phyloP scores from a whole-genome alignment of 768 basidiomycete genomes.

The Boletus rufocinnamomeus region DNA sequence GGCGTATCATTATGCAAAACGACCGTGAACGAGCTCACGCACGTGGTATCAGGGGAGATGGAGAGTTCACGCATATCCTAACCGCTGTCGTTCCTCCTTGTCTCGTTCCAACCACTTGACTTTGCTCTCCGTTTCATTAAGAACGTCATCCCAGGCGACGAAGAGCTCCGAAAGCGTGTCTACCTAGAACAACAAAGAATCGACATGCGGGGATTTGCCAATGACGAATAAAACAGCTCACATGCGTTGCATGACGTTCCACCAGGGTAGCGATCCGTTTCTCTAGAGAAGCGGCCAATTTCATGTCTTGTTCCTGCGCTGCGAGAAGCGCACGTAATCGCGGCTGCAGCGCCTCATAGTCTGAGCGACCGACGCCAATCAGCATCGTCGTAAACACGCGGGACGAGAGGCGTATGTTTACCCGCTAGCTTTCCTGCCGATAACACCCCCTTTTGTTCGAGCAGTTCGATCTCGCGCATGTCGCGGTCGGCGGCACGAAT shows the following conservation, averaged over 20 bases:
- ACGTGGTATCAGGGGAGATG: background rate
- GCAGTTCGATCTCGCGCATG: constrained; percentile 70
- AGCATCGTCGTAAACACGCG: background rate
- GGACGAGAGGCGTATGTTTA: constrained; percentile 26
- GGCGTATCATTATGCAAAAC: constrained; percentile 15
- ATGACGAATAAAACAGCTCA: constrained; percentile 34
- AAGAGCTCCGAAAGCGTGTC: constrained; percentile 83
- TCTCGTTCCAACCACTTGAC: constrained; percentile 60
- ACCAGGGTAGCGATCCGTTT: constrained; percentile 63
- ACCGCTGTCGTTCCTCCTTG: constrained; percentile 54
- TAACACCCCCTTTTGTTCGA: constrained; percentile 71
- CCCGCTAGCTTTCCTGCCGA: constrained; percentile 72
- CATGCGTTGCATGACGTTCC: constrained; percentile 70
- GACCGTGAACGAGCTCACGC: background rate
- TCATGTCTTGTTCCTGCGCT: constrained; percentile 60
- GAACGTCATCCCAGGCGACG: constrained; percentile 79
- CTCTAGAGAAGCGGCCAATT: constrained; percentile 62
- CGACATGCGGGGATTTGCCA: background rate
- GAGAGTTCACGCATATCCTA: constrained; percentile 54
- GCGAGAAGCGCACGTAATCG: constrained; percentile 61
- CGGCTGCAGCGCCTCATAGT: constrained; percentile 66
- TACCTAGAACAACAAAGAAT: constrained; percentile 45
- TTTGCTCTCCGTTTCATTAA: constrained; percentile 66
- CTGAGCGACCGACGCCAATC: constrained; percentile 32
- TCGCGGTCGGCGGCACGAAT: constrained; percentile 82